Evolutionary conservation across 2,329 filamentous ascomycete species (phyloP).

Genomic region (Calonectria henricotiae): DNA sequence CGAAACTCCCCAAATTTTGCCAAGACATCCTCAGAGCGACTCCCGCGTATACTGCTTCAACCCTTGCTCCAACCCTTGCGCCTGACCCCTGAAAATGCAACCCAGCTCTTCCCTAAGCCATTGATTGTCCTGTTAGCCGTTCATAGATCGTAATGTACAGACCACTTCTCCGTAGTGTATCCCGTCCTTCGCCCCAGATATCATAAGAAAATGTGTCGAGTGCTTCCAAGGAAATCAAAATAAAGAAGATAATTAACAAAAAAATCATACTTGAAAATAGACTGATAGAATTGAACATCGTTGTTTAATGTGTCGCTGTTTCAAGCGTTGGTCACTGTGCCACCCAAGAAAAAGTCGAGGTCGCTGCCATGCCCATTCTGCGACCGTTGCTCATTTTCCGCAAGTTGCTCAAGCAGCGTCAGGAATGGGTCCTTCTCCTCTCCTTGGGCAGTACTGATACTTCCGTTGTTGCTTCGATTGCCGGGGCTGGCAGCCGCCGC

Average conservation of each 20-base stretch:
- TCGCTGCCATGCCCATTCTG: constrained; percentile 79
- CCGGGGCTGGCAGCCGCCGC: constrained; percentile 61
- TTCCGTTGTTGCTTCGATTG: constrained; percentile 67
- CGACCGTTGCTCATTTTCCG: constrained; percentile 80
- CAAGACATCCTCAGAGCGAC: background rate
- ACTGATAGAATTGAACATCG: constrained; percentile 24
- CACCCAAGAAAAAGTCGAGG: constrained; percentile 81
- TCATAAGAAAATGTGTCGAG: constrained; percentile 20
- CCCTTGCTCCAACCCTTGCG: constrained; percentile 30
- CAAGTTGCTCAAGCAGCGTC: constrained; percentile 84
- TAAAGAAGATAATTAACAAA: background rate
- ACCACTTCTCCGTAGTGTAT: constrained; percentile 22
- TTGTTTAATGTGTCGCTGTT: background rate
- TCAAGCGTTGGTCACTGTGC: constrained; percentile 41
- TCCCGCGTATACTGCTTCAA: constrained; percentile 30
- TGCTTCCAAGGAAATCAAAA: constrained; percentile 8
- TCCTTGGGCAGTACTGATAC: constrained; percentile 65
- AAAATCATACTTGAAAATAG: constrained; percentile 22
- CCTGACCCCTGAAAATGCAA: constrained; percentile 23
- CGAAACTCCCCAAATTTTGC: constrained; percentile 22
- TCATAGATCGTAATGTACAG: constrained; percentile 36
- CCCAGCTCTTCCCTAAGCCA: constrained; percentile 23
- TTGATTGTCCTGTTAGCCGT: constrained; percentile 29
- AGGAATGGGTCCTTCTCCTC: constrained; percentile 88
- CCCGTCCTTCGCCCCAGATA: background rate